phyloP scores from a whole-genome alignment of 257 asterid genomes.

The Primulina tabacum region DNA sequence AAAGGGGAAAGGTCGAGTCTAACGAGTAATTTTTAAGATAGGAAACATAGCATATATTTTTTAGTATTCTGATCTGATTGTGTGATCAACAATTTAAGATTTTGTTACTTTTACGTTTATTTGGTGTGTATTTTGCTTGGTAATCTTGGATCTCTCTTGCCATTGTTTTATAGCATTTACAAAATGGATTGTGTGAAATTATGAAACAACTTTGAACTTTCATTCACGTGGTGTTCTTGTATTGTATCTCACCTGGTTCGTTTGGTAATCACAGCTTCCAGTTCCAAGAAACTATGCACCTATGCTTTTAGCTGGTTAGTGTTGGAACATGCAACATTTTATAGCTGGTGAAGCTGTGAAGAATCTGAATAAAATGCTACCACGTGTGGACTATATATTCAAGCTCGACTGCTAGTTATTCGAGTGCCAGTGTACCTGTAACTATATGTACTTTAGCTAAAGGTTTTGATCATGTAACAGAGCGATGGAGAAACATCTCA shows the following conservation, averaged over 20 bases:
- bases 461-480: neutral
- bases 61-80: neutral
- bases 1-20: no score
- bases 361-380: neutral
- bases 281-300: slow-evolving; percentile 42
- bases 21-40: no score
- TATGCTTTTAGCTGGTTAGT: slow-evolving; percentile 52
- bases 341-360: neutral
- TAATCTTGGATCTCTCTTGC: neutral
- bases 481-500: neutral
- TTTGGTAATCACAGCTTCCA: slow-evolving; percentile 35
- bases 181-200: neutral
- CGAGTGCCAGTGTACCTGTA: neutral
- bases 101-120: no score
- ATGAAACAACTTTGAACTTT: no score
- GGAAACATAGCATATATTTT: neutral
- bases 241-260: neutral
- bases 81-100: no score
- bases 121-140: neutral
- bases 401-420: neutral
- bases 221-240: neutral
- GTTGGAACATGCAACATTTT: neutral
- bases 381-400: neutral
- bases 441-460: neutral
- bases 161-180: neutral